Evolutionary conservation across 306 rosid genomes (phyloP), one percentile per base, ranked within the genome.

Genomic region (Gillenia trifoliata): DNA sequence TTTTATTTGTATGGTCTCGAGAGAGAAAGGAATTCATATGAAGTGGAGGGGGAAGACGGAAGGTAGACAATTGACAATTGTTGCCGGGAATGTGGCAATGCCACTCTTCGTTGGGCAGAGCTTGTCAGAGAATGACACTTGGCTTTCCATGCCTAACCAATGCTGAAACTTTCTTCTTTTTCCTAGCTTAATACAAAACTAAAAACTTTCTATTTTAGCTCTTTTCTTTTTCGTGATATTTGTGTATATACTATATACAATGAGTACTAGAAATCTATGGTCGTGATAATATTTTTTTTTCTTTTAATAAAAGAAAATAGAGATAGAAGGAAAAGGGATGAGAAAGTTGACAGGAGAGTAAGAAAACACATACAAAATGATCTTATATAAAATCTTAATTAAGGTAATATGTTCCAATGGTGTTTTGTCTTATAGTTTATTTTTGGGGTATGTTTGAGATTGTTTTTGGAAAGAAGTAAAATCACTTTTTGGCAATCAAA

Each of bases 51-150:
- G 49, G 49, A 64, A 64, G 25, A 66, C 20, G 45, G 68, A 38
- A 66, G 71, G 33, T 65, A 52, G 70, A 34, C 49, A 65, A 34
- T 36, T 22, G 52, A 36, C 55, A 54, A 72, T 56, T 57, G 26
- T 57, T 34, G 40, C 75, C 66, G 66, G 75, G 19, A 38, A 38
- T 72, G 75, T 23, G 75, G 66, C 75, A 38, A 55, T 31, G 43
- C 73, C 63, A 70, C 31, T 26, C 68, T 19, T 33, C 25, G 68
- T 0, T 64, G 25, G 26, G 25, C 33, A 22, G 20, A 33, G 52
- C 54, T 38, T 36, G 19, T 36, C 33, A 34, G 13, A 34, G 52
- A 23, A 23, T 34, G 75, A 72, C 75, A 72, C 55, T 38, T 57
- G 66, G 65, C 34, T 19, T 34, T 7, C 31, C 63, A 1, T 8